These are phyloP conservation scores for Peniophora sp. DNA, from an alignment of 1,284 basidiomycete genomes.

Conservation along the genomic window DNA sequence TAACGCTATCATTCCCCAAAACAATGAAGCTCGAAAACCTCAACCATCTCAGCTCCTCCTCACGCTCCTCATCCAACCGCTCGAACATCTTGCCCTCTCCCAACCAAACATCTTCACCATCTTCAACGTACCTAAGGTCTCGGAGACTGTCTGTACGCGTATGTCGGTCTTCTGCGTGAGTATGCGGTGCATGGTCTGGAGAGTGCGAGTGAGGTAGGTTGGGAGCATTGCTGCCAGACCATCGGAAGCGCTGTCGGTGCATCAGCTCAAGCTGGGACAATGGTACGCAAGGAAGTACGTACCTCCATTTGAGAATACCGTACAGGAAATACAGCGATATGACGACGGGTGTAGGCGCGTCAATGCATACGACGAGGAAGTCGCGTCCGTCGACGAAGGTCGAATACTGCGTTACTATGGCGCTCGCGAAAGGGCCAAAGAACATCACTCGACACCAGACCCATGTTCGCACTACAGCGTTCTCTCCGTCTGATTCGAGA, in stretches of 20 bases:
- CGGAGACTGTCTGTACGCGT: slow-evolving; percentile 41
- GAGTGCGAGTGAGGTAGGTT: slow-evolving; percentile 22
- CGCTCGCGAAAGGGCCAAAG: slow-evolving; percentile 41
- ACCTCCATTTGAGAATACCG: background rate
- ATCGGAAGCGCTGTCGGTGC: slow-evolving; percentile 29
- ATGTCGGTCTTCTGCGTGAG: slow-evolving; percentile 31
- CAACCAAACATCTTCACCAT: slow-evolving; percentile 59
- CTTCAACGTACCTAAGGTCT: slow-evolving; percentile 35
- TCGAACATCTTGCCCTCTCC: slow-evolving; percentile 37
- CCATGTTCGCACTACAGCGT: slow-evolving; percentile 33
- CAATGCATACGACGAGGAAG: slow-evolving; percentile 17
- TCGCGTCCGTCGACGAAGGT: slow-evolving; percentile 24
- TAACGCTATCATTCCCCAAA: slow-evolving; percentile 30
- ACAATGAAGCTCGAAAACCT: slow-evolving; percentile 33
- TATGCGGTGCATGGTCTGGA: slow-evolving; percentile 14
- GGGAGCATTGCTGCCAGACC: slow-evolving; percentile 50
- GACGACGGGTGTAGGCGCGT: background rate
- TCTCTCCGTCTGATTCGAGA: slow-evolving; percentile 32
- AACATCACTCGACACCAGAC: slow-evolving; percentile 62
- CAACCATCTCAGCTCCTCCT: slow-evolving; percentile 45
- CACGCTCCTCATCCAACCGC: slow-evolving; percentile 37
- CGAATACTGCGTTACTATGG: slow-evolving; percentile 33
- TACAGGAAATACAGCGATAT: slow-evolving; percentile 2
- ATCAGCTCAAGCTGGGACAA: background rate
- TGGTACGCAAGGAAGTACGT: background rate